Conservation (phyloP, 1,139 yeast species). For the Diutina sp. region DNA sequence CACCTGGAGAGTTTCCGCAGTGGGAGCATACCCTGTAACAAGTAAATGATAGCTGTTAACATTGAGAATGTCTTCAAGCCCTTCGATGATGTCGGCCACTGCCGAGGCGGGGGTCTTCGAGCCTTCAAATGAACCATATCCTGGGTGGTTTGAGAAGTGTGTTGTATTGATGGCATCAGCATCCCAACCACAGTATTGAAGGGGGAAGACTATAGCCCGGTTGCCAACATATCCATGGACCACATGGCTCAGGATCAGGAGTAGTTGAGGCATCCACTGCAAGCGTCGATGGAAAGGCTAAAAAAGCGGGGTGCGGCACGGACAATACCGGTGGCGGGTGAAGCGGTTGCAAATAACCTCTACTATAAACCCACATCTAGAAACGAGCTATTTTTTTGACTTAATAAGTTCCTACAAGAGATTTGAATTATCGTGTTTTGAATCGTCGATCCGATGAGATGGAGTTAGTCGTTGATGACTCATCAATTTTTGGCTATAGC, state of each 20-base stretch:
- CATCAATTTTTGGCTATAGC: too few species aligned
- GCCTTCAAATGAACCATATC: constrained; percentile 29
- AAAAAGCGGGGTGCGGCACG: not conserved
- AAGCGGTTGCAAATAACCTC: not conserved
- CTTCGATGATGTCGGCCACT: constrained; percentile 4
- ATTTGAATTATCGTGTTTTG: too few species aligned
- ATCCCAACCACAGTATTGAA: constrained; percentile 32
- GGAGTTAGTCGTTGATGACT: too few species aligned
- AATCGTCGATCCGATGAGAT: too few species aligned
- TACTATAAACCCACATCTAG: too few species aligned
- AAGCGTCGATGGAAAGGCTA: not conserved
- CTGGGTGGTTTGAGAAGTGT: constrained; percentile 33
- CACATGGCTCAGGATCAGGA: constrained; percentile 32
- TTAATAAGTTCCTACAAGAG: too few species aligned
- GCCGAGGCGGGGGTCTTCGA: constrained; percentile 4
- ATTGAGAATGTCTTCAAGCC: constrained; percentile 5
- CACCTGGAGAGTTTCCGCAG: constrained; percentile 34
- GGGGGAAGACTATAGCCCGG: constrained; percentile 28
- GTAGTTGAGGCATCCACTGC: constrained; percentile 8
- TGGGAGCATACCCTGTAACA: constrained; percentile 64
- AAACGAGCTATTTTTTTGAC: too few species aligned
- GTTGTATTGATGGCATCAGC: constrained; percentile 31
- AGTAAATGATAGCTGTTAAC: constrained; percentile 39
- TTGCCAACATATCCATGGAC: constrained; percentile 36
- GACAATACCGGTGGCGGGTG: not conserved